A percentile compares a stretch with the other conserved stretches of the same genome.
These are phyloP conservation scores for Ustilago xerochloae DNA, from an alignment of 1,284 basidiomycete species.

Conservation along the genomic window DNA sequence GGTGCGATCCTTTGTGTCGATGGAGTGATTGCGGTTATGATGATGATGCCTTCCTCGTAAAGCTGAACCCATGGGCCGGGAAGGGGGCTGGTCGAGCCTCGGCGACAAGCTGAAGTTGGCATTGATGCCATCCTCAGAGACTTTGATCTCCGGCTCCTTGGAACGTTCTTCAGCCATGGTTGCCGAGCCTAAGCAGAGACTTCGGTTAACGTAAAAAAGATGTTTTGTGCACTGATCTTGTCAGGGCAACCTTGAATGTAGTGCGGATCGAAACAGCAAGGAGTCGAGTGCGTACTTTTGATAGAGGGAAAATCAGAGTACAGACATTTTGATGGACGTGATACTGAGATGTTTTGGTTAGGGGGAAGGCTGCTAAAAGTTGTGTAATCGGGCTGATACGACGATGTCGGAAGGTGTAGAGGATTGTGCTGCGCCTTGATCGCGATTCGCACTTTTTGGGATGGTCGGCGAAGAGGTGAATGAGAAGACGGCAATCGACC, in stretches of 20 bases:
- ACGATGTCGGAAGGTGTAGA: too few species aligned
- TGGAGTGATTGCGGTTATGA: constrained; percentile 48
- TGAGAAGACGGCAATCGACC: not conserved
- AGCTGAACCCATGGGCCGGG: constrained; percentile 23
- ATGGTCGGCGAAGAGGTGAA: not conserved
- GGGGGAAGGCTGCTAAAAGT: too few species aligned
- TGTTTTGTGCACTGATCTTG: too few species aligned
- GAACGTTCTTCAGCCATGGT: constrained; percentile 34
- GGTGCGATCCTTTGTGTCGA: constrained; percentile 53
- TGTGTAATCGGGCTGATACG: too few species aligned
- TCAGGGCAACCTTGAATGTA: too few species aligned
- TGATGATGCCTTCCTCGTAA: constrained; percentile 32
- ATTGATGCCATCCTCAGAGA: constrained; percentile 48
- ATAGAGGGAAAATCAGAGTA: too few species aligned
- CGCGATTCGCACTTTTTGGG: not conserved
- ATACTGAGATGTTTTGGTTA: too few species aligned
- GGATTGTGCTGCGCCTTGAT: constrained; percentile 3
- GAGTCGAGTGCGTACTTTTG: too few species aligned
- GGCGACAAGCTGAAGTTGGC: constrained; percentile 44
- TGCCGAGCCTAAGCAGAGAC: not conserved
- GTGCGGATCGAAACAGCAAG: too few species aligned
- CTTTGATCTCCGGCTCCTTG: constrained; percentile 41
- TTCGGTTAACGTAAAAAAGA: not conserved
- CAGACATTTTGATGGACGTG: too few species aligned
- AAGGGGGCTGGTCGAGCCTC: constrained; percentile 30